Base-by-base conservation (phyloP, 192 early-diverging fungal species). In the Coemansia sp. region DNA sequence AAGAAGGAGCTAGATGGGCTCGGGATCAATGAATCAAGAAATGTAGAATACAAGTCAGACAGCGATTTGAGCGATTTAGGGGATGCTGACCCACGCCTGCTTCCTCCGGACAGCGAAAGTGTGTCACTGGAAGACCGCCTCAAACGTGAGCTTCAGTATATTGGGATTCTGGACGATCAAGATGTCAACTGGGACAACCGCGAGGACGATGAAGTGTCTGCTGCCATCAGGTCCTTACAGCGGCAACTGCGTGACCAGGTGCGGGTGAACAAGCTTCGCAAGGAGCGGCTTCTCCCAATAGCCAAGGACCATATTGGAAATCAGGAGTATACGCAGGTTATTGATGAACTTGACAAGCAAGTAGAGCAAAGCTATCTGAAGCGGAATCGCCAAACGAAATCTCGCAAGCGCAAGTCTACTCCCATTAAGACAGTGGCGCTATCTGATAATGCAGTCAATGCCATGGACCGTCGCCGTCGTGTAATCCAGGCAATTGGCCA, bases 301-400 rank as follows among this genome's bases (percentile, higher is more conserved):
- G 91, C 93, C 5, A 82, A 86, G 49, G 85, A 89, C 40, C 88
- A 90, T 65, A 87, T 93, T 44, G 93, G 87, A 5, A 94, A 85
- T 72, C 94, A 97, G 67, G 91, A 98, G 78, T 98, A 94, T 81
- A 89, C 87, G 32, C 85, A 88, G 37, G 89, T 97, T 16, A 76
- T 96, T 63, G 95, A 96, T 61, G 91, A 92, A 57, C 82, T 95
- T 39, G 94, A 97, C 70, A 92, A 90, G 72, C 91, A 93, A 74
- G 90, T 98, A 17, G 95, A 96, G 71, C 87, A 90, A 71, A 87
- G 88, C 70, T 98, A 94, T 68, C 72, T 90, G 22, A 94, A 94
- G 76, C 86, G 95, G 59, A 91, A 93, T 81, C 82, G 88, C 38
- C 84, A 79, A 60, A 87, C 86, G 73, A 90, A 90, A 69, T 88